Percentiles rank a stretch among this genome's conserved stretches.
Conservation (phyloP, 768 basidiomycete species). For the Psilocybe azurescens region DNA sequence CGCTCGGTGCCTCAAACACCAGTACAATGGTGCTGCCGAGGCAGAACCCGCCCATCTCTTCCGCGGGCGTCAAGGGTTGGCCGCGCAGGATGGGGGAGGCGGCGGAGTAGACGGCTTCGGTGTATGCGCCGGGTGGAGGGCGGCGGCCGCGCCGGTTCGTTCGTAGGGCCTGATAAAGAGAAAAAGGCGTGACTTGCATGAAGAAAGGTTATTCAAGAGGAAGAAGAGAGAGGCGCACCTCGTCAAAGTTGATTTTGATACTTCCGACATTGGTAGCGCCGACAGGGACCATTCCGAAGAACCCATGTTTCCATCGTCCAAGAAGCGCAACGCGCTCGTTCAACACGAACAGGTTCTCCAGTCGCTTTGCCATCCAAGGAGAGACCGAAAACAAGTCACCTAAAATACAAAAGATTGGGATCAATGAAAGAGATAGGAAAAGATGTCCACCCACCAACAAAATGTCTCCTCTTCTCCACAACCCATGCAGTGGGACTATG, state of each 20-base stretch:
- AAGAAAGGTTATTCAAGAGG: neutral
- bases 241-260: slow-evolving; percentile 95
- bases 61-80: slow-evolving; percentile 84
- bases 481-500: slow-evolving; percentile 97
- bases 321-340: slow-evolving; percentile 97
- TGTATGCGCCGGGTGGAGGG: slow-evolving; percentile 85
- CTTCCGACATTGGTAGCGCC: slow-evolving; percentile 98
- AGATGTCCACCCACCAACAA: slow-evolving; percentile 67
- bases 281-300: slow-evolving; percentile 97
- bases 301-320: slow-evolving; percentile 93
- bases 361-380: slow-evolving; percentile 91
- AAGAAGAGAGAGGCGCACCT: slow-evolving; percentile 41
- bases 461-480: slow-evolving; percentile 93
- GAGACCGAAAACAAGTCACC: slow-evolving; percentile 96
- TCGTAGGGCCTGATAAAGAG: slow-evolving; percentile 64
- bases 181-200: too few species aligned
- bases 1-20: slow-evolving; percentile 91
- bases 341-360: slow-evolving; percentile 94
- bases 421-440: neutral
- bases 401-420: slow-evolving; percentile 28
- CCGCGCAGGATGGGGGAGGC: slow-evolving; percentile 86
- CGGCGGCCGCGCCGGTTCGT: slow-evolving; percentile 83
- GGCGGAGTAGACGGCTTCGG: slow-evolving; percentile 88
- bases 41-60: slow-evolving; percentile 98
- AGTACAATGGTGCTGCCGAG: slow-evolving; percentile 95